Percentiles rank a stretch among this genome's conserved stretches.
Conservation (phyloP, 352 stramenopile species). For the Phytophthora foliorum region DNA sequence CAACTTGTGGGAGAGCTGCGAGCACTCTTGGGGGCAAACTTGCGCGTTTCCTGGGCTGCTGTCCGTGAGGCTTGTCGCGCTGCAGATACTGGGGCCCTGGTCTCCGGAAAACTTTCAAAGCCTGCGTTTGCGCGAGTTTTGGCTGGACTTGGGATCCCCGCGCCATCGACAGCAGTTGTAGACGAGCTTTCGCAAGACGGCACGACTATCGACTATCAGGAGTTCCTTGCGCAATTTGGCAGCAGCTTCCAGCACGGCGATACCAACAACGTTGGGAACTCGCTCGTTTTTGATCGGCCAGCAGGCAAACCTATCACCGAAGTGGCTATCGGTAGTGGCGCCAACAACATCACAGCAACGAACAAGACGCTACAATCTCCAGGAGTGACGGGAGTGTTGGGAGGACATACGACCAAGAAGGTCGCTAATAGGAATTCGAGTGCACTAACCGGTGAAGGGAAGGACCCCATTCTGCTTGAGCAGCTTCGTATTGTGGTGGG, state of each 20-base stretch:
- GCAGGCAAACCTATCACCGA: slow-evolving; percentile 26
- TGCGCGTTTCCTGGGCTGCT: slow-evolving; percentile 61
- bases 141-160: slow-evolving; percentile 53
- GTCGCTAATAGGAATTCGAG: slow-evolving; percentile 18
- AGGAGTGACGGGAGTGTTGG: slow-evolving; percentile 49
- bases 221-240: slow-evolving; percentile 74
- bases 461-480: slow-evolving; percentile 57
- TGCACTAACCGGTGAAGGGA: slow-evolving; percentile 10
- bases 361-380: slow-evolving; percentile 69
- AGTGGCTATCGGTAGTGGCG: slow-evolving; percentile 22
- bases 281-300: slow-evolving; percentile 55
- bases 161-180: slow-evolving; percentile 38
- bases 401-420: slow-evolving; percentile 21
- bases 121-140: slow-evolving; percentile 56
- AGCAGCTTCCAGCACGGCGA: slow-evolving; percentile 72
- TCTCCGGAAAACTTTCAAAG: slow-evolving; percentile 47
- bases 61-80: slow-evolving; percentile 66
- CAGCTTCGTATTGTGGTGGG: slow-evolving; percentile 71
- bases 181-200: slow-evolving; percentile 36
- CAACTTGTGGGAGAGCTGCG: slow-evolving; percentile 58
- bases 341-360: slow-evolving; percentile 17
- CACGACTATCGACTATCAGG: slow-evolving; percentile 65
- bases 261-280: slow-evolving; percentile 72
- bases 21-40: slow-evolving; percentile 47
- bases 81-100: slow-evolving; percentile 38